Evolutionary conservation across 2,329 filamentous ascomycete species (phyloP).

Genomic region (Tetracladium maxilliforme): DNA sequence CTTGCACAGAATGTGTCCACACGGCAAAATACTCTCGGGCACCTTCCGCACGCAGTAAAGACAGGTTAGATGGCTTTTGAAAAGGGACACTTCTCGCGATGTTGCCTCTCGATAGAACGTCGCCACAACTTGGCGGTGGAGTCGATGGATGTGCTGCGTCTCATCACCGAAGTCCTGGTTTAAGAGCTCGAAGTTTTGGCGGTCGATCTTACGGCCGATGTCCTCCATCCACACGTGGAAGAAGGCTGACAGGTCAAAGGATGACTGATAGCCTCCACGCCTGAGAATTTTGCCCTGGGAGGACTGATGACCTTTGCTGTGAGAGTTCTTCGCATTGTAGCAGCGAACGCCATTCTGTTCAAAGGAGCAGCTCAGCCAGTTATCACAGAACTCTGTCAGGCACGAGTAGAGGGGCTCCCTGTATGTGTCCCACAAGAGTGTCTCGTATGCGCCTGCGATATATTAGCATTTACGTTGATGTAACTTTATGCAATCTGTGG

Average conservation of each 20-base stretch:
- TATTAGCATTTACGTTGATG: no score
- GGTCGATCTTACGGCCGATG: no score
- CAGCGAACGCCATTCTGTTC: slow-evolving; percentile 15
- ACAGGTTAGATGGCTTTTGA: slow-evolving; percentile 26
- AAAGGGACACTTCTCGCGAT: slow-evolving; percentile 5
- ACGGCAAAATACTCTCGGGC: slow-evolving; percentile 25
- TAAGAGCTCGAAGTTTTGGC: slow-evolving; percentile 6
- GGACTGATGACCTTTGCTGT: slow-evolving; percentile 28
- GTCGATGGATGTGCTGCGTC: slow-evolving; percentile 8
- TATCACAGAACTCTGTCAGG: no score
- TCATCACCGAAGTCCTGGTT: slow-evolving; percentile 6
- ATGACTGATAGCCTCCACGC: slow-evolving; percentile 21
- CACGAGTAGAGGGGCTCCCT: no score
- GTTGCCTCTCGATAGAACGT: slow-evolving; percentile 19
- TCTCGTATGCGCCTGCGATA: slow-evolving; percentile 17
- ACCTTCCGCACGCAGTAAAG: slow-evolving; percentile 27
- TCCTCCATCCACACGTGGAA: slow-evolving; percentile 12
- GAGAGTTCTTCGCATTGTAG: slow-evolving; percentile 19
- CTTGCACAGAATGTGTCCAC: slow-evolving; percentile 28
- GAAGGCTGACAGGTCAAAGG: slow-evolving; percentile 15
- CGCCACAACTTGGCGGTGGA: slow-evolving; percentile 13
- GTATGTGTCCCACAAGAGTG: no score
- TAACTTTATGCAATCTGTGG: no score
- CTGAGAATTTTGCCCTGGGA: slow-evolving; percentile 24
- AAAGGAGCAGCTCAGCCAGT: no score